Evolutionary conservation across 352 stramenopile genomes (phyloP), one percentile per base, ranked within the genome.

Genomic region (Pythium biforme): DNA sequence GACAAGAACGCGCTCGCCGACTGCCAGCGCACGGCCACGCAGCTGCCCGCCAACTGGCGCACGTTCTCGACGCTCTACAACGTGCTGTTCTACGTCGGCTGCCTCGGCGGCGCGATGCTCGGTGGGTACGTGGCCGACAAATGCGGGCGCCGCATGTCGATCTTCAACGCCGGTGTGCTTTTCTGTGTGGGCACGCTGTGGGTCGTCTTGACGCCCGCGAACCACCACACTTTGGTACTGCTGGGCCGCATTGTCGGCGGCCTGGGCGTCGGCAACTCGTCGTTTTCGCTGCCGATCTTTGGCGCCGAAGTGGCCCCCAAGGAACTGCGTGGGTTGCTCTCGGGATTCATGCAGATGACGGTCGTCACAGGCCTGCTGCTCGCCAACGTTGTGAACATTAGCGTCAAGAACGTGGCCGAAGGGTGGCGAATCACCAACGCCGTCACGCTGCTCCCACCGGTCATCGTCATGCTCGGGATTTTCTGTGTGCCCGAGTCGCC

Each of bases 401-500:
- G 26, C 14, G 31, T 80, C 25, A 53, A 76, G 43, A 12, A 78
- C 37, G 6, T 29, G 5, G 22, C 48, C 5, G 45, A 72, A 17
- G 75, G 65, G 20, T 86, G 77, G 73, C 68, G 71, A 17, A 68
- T 72, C 51, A 69, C 70, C 1, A 79, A 72, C 23, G 59, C 40
- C 5, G 61, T 77, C 2, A 60, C 77, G 15, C 67, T 75, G 48
- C 17, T 70, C 0, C 57, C 75, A 4, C 70, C 75, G 3, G 26
- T 79, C 3, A 55, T 83, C 27, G 76, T 88, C 3, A 69, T 81
- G 63, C 40, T 74, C 26, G 66, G 65, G 23, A 77, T 86, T 49
- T 77, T 73, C 51, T 79, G 55, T 15, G 66, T 89, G 11, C 76
- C 76, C 3, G 80, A 88, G 54, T 78, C 61, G 34, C 77, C 80